Conservation (phyloP, 139 green algal genomes). For the Chlamydomonas sp. region DNA sequence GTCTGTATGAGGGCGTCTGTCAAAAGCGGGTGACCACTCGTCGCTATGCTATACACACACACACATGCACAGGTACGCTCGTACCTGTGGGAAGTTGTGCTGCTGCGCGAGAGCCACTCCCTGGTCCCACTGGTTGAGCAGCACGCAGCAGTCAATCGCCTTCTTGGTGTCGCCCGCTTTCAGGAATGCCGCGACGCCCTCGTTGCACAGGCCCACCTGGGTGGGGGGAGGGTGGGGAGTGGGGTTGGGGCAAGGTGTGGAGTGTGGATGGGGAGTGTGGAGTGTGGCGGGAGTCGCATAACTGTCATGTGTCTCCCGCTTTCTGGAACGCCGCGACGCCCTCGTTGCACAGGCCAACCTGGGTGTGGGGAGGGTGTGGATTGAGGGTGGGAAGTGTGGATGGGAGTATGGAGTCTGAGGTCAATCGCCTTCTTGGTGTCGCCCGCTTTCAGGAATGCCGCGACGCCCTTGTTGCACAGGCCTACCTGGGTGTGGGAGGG, state of each 20-base stretch:
- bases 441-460: slow-evolving; percentile 57
- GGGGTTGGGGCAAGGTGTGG: too few relatives aligned
- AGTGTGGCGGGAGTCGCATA: slow-evolving; percentile 72
- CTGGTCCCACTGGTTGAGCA: slow-evolving; percentile 80
- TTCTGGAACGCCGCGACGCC: slow-evolving; percentile 61
- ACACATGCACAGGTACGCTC: too few relatives aligned
- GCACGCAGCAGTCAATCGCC: slow-evolving; percentile 69
- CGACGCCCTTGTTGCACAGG: slow-evolving; percentile 62
- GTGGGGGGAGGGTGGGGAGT: too few relatives aligned
- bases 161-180: slow-evolving; percentile 65
- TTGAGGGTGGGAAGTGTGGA: too few relatives aligned
- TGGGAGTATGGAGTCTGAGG: too few relatives aligned
- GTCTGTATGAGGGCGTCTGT: too few relatives aligned
- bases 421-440: slow-evolving; percentile 68
- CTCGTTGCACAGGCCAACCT: slow-evolving; percentile 69
- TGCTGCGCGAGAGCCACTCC: slow-evolving; percentile 57
- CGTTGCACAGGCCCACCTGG: slow-evolving; percentile 66
- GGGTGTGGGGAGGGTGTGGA: too few relatives aligned
- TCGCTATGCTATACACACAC: too few relatives aligned
- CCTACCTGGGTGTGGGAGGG: too few relatives aligned
- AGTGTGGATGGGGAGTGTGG: too few relatives aligned
- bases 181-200: slow-evolving; percentile 57
- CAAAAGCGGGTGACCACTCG: too few relatives aligned
- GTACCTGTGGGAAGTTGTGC: slow-evolving; percentile 39
- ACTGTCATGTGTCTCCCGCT: slow-evolving; percentile 57